A percentile compares a stretch with the other conserved stretches of the same genome.
phyloP scores from a whole-genome alignment of 2,329 filamentous ascomycete genomes.

The Neophaeococcomyces mojaviensis region DNA sequence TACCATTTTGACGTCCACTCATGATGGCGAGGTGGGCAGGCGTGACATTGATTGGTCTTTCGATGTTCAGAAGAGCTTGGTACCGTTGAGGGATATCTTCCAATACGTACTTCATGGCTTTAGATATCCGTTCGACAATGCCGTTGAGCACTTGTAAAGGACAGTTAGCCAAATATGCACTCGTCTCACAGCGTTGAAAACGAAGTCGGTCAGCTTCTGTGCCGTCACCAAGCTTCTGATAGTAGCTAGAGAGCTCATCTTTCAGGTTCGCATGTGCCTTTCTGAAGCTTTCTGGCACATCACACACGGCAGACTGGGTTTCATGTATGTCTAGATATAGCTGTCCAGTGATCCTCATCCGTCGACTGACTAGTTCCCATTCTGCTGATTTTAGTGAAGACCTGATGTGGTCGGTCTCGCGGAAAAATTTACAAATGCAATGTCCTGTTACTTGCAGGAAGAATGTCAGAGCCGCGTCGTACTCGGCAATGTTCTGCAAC shows the following conservation, averaged over 20 bases:
- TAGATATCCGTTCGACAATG: background rate
- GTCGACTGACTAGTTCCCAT: background rate
- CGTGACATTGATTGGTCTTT: background rate
- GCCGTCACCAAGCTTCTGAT: background rate
- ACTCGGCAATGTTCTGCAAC: background rate
- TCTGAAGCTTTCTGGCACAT: conserved; percentile 2
- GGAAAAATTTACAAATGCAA: background rate
- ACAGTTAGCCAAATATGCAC: background rate
- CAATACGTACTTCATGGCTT: background rate
- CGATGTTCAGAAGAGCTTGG: background rate
- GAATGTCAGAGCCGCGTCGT: background rate
- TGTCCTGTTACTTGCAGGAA: background rate
- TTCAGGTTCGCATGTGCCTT: background rate
- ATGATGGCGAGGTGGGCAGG: conserved; percentile 2
- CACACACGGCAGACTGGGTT: background rate
- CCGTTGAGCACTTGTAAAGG: background rate
- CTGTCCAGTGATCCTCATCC: background rate
- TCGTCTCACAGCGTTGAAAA: background rate
- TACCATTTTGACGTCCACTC: background rate
- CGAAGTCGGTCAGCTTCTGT: conserved; percentile 1
- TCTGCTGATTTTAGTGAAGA: background rate
- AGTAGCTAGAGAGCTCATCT: background rate
- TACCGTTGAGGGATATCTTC: background rate
- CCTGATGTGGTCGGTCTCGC: background rate
- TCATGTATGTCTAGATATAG: background rate